These are phyloP conservation scores for Nepenthes mirabilis DNA, from an alignment of 148 eudicot genomes.

Conservation along the genomic window DNA sequence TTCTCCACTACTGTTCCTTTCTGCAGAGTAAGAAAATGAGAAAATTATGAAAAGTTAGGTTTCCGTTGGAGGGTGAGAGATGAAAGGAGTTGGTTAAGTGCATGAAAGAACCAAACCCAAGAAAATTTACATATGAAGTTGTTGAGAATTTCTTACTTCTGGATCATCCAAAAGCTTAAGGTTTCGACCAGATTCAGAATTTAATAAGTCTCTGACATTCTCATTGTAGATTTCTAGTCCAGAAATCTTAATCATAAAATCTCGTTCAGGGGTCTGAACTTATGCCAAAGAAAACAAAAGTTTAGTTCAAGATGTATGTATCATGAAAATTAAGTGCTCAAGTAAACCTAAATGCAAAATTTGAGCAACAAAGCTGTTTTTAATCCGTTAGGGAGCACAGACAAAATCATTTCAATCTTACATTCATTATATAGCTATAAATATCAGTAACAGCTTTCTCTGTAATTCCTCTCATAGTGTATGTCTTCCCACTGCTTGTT, in stretches of 20 bases:
- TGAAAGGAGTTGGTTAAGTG: not conserved
- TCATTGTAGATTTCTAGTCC: slow-evolving; percentile 95
- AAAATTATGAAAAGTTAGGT: not conserved
- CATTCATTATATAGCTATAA: slow-evolving; percentile 63
- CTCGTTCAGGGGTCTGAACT: slow-evolving; percentile 73
- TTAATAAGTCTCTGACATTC: slow-evolving; percentile 76
- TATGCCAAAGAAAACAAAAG: slow-evolving; percentile 6
- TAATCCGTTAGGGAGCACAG: too few species aligned
- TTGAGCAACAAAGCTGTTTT: too few species aligned
- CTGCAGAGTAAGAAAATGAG: slow-evolving; percentile 22
- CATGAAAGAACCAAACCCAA: not conserved
- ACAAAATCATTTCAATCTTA: slow-evolving; percentile 13
- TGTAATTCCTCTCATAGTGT: slow-evolving; percentile 90
- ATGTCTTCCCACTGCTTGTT: slow-evolving; percentile 99
- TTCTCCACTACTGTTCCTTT: slow-evolving; percentile 95
- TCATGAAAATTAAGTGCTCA: not conserved
- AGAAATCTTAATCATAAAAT: slow-evolving; percentile 65
- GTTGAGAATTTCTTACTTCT: slow-evolving; percentile 34
- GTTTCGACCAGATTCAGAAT: slow-evolving; percentile 75
- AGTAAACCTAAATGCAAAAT: not conserved
- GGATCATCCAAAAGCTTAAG: slow-evolving; percentile 95
- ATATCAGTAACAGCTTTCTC: slow-evolving; percentile 77
- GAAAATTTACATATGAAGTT: not conserved
- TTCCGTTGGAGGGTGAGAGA: not conserved
- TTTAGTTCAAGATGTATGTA: not conserved